These are phyloP conservation scores for Leishmania braziliensis DNA, from an alignment of 208 protist genomes.

Conservation along the genomic window DNA sequence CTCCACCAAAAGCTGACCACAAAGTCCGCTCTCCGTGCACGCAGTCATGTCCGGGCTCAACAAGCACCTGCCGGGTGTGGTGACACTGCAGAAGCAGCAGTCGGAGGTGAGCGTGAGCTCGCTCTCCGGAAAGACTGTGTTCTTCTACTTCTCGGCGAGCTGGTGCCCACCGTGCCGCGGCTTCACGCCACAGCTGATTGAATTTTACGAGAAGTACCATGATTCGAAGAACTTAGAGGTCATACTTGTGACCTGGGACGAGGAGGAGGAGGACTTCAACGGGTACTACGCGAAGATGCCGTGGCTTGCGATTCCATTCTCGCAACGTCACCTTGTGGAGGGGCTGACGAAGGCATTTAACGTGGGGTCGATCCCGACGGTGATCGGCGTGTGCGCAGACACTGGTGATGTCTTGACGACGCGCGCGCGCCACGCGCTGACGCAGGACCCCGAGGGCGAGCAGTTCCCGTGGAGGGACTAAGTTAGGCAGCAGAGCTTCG, in stretches of 20 bases:
- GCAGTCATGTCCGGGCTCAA: constrained; percentile 16
- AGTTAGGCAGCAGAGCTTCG: neutral
- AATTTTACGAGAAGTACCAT: constrained; percentile 81
- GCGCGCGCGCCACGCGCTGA: constrained; percentile 46
- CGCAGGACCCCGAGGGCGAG: constrained; percentile 65
- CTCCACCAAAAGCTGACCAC: too few relatives aligned
- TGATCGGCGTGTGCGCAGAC: constrained; percentile 77
- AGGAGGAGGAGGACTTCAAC: constrained; percentile 71
- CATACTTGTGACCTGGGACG: constrained; percentile 75
- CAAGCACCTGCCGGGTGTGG: constrained; percentile 8
- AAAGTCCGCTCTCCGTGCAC: neutral
- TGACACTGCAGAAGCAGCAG: constrained; percentile 16
- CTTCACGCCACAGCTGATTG: constrained; percentile 86
- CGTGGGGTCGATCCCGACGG: constrained; percentile 77
- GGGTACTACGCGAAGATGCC: constrained; percentile 86
- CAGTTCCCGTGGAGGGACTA: constrained; percentile 63
- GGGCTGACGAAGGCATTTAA: constrained; percentile 50
- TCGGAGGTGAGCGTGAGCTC: constrained; percentile 16
- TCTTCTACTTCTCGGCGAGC: constrained; percentile 93
- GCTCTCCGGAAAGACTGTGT: constrained; percentile 60
- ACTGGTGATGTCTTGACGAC: constrained; percentile 69
- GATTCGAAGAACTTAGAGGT: constrained; percentile 88
- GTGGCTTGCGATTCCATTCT: constrained; percentile 76
- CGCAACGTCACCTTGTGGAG: constrained; percentile 35
- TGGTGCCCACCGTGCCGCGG: constrained; percentile 94